A percentile compares a stretch with the other conserved stretches of the same genome.
Conservation (phyloP, 495 filamentous ascomycete genomes). For the Glutinoglossum americanum region DNA sequence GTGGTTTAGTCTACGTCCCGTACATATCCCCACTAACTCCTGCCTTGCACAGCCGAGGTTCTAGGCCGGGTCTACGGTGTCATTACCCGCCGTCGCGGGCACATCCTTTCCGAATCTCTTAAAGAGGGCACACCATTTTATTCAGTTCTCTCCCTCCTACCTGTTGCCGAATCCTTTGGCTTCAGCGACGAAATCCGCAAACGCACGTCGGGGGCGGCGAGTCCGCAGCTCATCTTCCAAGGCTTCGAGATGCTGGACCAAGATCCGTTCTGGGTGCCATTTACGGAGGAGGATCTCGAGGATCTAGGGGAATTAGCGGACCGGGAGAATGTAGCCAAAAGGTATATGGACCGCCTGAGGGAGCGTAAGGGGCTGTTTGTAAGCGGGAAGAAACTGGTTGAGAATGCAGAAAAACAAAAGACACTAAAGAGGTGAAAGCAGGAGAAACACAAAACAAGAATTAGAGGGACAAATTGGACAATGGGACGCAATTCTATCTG, state of each 20-base stretch:
- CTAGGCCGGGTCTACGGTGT: constrained; percentile 87
- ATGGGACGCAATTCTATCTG: too few species aligned
- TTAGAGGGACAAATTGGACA: too few species aligned
- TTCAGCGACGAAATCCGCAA: constrained; percentile 93
- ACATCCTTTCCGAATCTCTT: constrained; percentile 72
- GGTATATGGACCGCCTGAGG: constrained; percentile 82
- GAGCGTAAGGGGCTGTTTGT: constrained; percentile 71
- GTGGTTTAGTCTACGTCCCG: not conserved
- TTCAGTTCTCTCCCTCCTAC: constrained; percentile 67
- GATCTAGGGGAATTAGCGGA: constrained; percentile 88
- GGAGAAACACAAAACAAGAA: too few species aligned
- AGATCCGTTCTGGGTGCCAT: constrained; percentile 94
- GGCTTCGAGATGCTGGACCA: constrained; percentile 79
- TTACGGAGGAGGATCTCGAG: constrained; percentile 90
- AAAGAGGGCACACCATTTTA: constrained; percentile 95
- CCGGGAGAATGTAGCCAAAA: constrained; percentile 82
- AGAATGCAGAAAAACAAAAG: constrained; percentile 95
- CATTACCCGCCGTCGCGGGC: constrained; percentile 73
- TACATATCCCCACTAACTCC: not conserved
- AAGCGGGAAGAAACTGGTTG: constrained; percentile 55
- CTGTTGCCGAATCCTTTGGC: constrained; percentile 86
- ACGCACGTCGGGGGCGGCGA: constrained; percentile 71
- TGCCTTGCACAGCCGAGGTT: constrained; percentile 48
- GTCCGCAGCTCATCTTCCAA: constrained; percentile 79
- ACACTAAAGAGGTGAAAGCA: constrained; percentile 73